These are phyloP conservation scores for Trametes villosa DNA, from an alignment of 768 basidiomycete genomes.

Conservation along the genomic window DNA sequence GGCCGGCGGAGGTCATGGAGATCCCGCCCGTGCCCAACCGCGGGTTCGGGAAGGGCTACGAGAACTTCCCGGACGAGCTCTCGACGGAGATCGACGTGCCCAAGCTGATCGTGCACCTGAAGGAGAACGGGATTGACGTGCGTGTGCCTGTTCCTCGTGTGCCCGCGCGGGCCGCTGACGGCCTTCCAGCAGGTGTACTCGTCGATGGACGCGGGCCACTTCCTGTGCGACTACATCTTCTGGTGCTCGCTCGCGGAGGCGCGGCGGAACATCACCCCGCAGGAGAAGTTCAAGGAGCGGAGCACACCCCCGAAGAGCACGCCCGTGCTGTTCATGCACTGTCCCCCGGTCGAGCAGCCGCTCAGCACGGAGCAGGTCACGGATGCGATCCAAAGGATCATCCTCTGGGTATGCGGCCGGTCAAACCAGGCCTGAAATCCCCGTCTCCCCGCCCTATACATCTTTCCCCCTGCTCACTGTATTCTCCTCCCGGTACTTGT, in stretches of 20 bases:
- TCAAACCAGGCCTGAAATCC: conserved; percentile 12
- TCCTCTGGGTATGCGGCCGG: conserved; percentile 58
- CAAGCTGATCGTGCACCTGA: conserved; percentile 58
- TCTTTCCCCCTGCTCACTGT: neutral
- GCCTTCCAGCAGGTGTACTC: conserved; percentile 61
- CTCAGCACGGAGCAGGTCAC: conserved; percentile 68
- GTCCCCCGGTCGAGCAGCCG: conserved; percentile 69
- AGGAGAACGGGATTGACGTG: conserved; percentile 54
- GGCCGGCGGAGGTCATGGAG: conserved; percentile 17
- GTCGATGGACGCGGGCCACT: conserved; percentile 78
- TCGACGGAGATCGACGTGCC: conserved; percentile 64
- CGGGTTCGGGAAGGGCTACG: conserved; percentile 48
- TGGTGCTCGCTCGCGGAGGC: conserved; percentile 77
- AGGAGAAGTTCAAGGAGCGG: conserved; percentile 34
- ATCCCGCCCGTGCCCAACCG: conserved; percentile 28
- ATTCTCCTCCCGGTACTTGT: neutral
- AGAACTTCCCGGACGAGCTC: conserved; percentile 58
- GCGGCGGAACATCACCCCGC: conserved; percentile 41
- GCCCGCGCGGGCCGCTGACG: neutral
- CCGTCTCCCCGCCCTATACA: neutral
- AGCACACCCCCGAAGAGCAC: conserved; percentile 33
- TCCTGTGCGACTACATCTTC: conserved; percentile 76
- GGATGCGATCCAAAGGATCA: conserved; percentile 61
- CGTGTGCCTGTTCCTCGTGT: neutral
- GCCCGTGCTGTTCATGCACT: conserved; percentile 71